Percentiles rank a stretch among this genome's conserved stretches.
Evolutionary conservation across 2,329 filamentous ascomycete genomes (phyloP).

Genomic region (Chrysoporthe austroafricana): DNA sequence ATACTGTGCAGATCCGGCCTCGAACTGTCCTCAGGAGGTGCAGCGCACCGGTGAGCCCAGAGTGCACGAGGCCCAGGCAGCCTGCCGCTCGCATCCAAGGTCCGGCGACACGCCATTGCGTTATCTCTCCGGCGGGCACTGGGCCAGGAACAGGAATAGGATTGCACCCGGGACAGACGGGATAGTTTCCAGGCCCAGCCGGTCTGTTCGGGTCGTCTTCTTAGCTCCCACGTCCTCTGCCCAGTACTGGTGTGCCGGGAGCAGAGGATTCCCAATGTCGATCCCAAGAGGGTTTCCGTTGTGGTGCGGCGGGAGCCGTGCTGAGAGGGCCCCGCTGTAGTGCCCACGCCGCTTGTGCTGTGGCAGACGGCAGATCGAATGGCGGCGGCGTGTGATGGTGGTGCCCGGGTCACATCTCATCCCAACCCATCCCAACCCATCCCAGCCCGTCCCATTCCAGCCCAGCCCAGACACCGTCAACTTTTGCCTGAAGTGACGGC

Average conservation of each 20-base stretch:
- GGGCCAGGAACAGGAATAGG: neutral
- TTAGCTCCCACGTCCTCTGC: neutral
- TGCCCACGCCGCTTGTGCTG: neutral
- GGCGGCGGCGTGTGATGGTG: neutral
- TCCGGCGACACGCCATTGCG: slow-evolving; percentile 12
- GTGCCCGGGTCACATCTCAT: neutral
- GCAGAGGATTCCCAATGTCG: neutral
- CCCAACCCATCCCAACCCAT: slow-evolving; percentile 3
- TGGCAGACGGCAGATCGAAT: neutral
- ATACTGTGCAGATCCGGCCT: neutral
- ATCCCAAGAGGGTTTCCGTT: neutral
- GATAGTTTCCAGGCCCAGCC: neutral
- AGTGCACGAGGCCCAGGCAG: slow-evolving; percentile 7
- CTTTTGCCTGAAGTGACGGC: neutral
- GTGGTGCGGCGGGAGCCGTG: neutral
- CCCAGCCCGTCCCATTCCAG: slow-evolving; percentile 8
- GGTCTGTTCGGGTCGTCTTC: neutral
- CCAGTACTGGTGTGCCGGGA: neutral
- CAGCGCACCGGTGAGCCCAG: neutral
- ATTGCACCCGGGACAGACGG: neutral
- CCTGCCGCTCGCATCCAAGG: slow-evolving; percentile 6
- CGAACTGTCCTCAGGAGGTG: neutral
- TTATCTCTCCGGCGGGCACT: neutral
- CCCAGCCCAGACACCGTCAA: slow-evolving; percentile 4
- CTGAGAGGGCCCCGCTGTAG: neutral